Base-by-base conservation (phyloP, 2,329 filamentous ascomycete genomes). In the Aspergillus oerlinghausenensis region DNA sequence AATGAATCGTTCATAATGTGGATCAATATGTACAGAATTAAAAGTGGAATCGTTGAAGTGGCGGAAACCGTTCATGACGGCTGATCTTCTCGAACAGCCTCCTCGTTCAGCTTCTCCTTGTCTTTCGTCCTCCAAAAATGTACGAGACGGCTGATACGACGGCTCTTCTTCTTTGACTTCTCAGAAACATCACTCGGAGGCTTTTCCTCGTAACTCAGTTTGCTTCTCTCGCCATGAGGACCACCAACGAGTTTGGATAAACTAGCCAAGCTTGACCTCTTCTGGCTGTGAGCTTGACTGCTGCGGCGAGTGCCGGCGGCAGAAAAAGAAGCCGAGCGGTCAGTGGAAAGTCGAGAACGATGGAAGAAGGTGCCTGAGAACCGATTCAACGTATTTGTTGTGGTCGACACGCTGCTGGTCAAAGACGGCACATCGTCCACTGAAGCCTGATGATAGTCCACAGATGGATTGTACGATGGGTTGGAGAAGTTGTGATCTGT, bases 121-220 rank as follows among this genome's bases (percentile, higher is more conserved):
- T 79, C 78, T 63, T 77, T 80, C 25, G 70, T 66, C 64, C 75
- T 76, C 78, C 78, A 80, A 61, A 80, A 80, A 58, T 77, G 73
- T 72, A 80, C 76, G 48, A 80, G 64, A 53, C 77, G 76, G 63
- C 76, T 79, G 38, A 80, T 73, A 51, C 77, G 71, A 55, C 73
- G 73, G 43, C 70, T 69, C 62, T 77, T 79, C 65, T 74, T 78
- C 61, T 73, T 78, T 19, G 67, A 64, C 55, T 66, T 74, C 29
- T 74, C 73, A n/a, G 64, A 57, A n/a, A 69, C 65, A 40, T 76
- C 75, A 17, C 66, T 60, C 0, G 74, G 72, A 19, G 76, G 72
- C 55, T 77, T 77, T 62, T 77, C 75, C 55, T 77, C 76, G 49
- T 77, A 70, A 49, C 73, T 73, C 32, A 78, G 69, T 58, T 77